Evolutionary conservation across 192 early-diverging fungal genomes (phyloP).

Genomic region (Funneliformis mosseae): DNA sequence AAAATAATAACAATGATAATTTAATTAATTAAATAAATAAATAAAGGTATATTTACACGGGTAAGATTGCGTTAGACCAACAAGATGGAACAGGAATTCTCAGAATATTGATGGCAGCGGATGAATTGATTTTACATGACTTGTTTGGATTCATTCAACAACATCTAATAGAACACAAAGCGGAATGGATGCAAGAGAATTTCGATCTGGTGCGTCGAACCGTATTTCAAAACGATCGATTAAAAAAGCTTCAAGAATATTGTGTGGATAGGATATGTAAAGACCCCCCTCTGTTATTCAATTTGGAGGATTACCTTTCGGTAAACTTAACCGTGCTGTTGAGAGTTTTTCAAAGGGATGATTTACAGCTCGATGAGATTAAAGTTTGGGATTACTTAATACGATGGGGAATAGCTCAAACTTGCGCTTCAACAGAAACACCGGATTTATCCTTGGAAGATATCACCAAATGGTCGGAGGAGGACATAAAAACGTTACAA

Average conservation of each 20-base stretch:
- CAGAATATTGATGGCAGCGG: constrained; percentile 21
- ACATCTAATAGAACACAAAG: constrained; percentile 8
- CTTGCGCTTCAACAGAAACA: not conserved
- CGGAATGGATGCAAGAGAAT: constrained; percentile 10
- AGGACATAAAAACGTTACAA: not conserved
- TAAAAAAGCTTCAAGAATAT: constrained; percentile 21
- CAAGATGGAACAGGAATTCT: constrained; percentile 20
- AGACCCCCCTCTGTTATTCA: constrained; percentile 1
- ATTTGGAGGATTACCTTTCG: constrained; percentile 6
- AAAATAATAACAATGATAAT: not conserved
- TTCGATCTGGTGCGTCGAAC: constrained; percentile 2
- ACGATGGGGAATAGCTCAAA: constrained; percentile 18
- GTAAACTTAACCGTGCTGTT: constrained; percentile 8
- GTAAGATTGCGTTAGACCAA: constrained; percentile 7
- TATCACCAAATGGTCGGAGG: constrained; percentile 1
- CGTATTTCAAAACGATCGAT: constrained; percentile 17
- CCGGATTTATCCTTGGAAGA: not conserved
- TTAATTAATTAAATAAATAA: not conserved
- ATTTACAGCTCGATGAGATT: constrained; percentile 24
- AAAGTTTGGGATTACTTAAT: constrained; percentile 24
- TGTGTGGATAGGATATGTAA: constrained; percentile 22
- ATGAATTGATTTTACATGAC: constrained; percentile 13
- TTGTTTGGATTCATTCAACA: constrained; percentile 14
- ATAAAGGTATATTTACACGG: constrained; percentile 22
- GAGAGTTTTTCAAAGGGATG: constrained; percentile 21